Evolutionary conservation across 371 early-diverging fungal species (phyloP), one percentile per base, ranked within the genome.

Genomic region (Mortierella sp.): DNA sequence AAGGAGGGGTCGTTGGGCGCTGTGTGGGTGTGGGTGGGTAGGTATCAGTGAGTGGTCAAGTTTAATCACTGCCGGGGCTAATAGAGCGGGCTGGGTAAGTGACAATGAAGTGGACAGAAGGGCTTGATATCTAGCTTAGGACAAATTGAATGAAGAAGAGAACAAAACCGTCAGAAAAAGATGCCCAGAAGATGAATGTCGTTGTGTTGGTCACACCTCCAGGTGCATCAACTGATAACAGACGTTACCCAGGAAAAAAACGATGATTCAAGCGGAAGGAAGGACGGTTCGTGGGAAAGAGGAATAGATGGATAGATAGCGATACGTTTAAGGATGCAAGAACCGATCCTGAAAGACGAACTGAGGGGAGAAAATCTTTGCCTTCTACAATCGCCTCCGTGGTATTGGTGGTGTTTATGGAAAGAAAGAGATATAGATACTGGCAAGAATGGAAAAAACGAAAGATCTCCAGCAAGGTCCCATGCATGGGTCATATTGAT

Each of bases 401-500:
- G 58, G 14, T 18, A 24, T 45, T 26, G 40, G 20, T 40, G 43
- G 37, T 20, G 49, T 12, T n/a, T 52, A 24, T 43, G 30, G 57
- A 24, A 61, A 61, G 52, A 24, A 54, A 72, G 16, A 49, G 30
- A 51, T 52, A 45, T 65, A 58, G 32, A 62, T 40, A 24, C 54
- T n/a, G 26, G 68, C 59, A 61, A 28, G 59, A 39, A 58, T 52
- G 47, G 52, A 72, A 61, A 32, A 0, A 63, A 57, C 55, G 47
- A 20, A 55, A 43, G 58, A 63, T 61, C 59, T 64, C 61, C 68
- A 43, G 49, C 22, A 54, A 26, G 18, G 52, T 35, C 65, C 69
- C 69, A 64, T 59, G 49, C 30, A 61, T 52, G n/a, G 30, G 57
- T 60, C 75, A 75, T 65, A 61, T 40, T 73, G 67, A 49, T 24